Percentiles rank a stretch among this genome's conserved stretches.
Conservation (phyloP, 1,139 yeast species). For the Yamadazyma dendronema region DNA sequence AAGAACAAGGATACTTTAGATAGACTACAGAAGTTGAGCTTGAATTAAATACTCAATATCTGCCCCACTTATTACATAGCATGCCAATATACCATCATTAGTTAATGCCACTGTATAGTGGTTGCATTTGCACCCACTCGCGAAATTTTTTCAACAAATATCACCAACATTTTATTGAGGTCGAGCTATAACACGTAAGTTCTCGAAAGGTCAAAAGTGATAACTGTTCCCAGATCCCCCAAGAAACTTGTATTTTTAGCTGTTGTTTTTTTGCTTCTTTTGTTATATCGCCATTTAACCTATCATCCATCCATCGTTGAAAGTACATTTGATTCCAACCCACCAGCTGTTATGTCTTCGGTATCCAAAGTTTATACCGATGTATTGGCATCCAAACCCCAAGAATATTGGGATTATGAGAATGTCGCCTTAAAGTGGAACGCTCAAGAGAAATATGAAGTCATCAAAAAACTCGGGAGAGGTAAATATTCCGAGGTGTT, state of each 20-base stretch:
- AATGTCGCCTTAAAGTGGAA: slow-evolving; percentile 46
- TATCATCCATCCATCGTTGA: too few relatives aligned
- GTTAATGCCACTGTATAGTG: too few relatives aligned
- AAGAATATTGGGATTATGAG: slow-evolving; percentile 49
- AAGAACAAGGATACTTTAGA: slow-evolving; percentile 37
- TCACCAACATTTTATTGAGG: background rate
- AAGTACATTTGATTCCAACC: background rate
- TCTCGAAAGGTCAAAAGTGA: too few relatives aligned
- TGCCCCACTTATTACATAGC: too few relatives aligned
- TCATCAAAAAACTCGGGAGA: slow-evolving; percentile 45
- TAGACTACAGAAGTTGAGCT: slow-evolving; percentile 12
- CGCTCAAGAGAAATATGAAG: slow-evolving; percentile 47
- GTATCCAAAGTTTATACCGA: slow-evolving; percentile 45
- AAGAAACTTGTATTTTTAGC: background rate
- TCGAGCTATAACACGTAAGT: too few relatives aligned
- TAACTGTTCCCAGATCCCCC: background rate
- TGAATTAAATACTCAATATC: slow-evolving; percentile 2
- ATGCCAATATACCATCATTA: too few relatives aligned
- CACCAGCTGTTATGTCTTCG: slow-evolving; percentile 21
- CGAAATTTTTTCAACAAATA: slow-evolving; percentile 1
- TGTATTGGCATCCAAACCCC: slow-evolving; percentile 43
- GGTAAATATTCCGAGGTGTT: slow-evolving; percentile 52
- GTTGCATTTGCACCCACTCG: slow-evolving; percentile 1
- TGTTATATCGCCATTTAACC: background rate
- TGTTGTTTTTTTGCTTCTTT: background rate